Conservation (phyloP, 345 rosid genomes). For the Anacardium occidentale region DNA sequence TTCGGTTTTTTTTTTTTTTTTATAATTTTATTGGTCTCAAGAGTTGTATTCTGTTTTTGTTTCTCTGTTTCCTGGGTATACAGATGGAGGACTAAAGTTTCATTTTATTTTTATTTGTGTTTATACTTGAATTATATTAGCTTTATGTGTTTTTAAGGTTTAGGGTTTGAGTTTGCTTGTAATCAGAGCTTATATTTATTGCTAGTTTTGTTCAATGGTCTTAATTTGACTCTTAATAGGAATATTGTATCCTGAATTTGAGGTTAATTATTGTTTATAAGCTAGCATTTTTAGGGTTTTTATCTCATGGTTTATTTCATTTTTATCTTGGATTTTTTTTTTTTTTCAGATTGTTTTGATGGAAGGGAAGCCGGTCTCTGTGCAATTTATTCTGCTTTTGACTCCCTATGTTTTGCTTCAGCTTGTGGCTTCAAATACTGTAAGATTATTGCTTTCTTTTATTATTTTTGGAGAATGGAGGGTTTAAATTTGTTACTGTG, state of each 20-base stretch:
- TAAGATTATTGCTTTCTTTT: constrained; percentile 28
- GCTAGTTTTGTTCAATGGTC: neutral
- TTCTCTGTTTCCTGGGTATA: constrained; percentile 5
- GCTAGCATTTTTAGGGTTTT: neutral
- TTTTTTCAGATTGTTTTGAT: constrained; percentile 22
- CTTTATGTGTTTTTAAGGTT: neutral
- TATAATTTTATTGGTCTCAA: too few species aligned
- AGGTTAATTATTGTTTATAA: neutral
- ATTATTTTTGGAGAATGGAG: neutral
- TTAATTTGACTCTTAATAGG: neutral
- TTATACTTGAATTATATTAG: neutral
- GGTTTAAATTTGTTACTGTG: neutral
- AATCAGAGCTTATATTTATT: neutral
- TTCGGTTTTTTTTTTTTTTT: too few species aligned
- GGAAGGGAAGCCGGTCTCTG: constrained; percentile 26
- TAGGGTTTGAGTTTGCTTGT: neutral
- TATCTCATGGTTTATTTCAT: neutral
- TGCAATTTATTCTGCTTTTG: constrained; percentile 23
- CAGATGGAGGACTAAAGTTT: constrained; percentile 15
- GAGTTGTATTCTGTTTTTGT: neutral
- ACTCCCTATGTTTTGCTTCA: constrained; percentile 14
- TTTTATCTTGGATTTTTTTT: neutral
- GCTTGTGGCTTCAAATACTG: constrained; percentile 35
- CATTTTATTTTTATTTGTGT: neutral
- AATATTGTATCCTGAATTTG: neutral